Evolutionary conservation across 1,139 yeast species (phyloP), one percentile per base, ranked within the genome.

Genomic region (Meyerozyma elateridarum): DNA sequence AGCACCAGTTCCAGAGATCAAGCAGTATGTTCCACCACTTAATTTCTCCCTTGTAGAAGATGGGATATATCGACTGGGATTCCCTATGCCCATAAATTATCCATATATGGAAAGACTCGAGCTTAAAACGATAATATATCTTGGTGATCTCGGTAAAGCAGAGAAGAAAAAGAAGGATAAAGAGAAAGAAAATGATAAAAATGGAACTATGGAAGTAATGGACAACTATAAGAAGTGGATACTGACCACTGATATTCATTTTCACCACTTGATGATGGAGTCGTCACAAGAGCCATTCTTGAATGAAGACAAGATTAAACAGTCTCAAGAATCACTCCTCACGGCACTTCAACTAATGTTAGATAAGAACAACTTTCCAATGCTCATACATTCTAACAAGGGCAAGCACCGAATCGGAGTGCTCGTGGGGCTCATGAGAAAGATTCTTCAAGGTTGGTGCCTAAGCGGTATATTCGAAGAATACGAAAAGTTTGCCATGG

Each of bases 321-420:
- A 58, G 36, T 57, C 70, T 2, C 61, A 62, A 35, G 64, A 61
- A 6, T 74, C 81, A 6, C 67, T 87, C 36, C 65, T 75, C 13
- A 56, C 63, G 16, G 87, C 94, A 1, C 61, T 89, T 33, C 70
- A 75, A 39, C 52, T 85, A 27, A 67, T 85, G 37, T 55, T 83
- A 28, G 82, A 87, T 50, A 67, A 71, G 34, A 73, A 79, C 17
- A 87, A 88, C 54, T 84, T 83, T 51, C 97, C 98, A 1, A 76
- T 89, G 20, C 64, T 91, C 37, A 74, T 91, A 11, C 97, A 91
- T 54, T 85, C 96, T 4, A 87, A 89, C 54, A 91, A 91, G 59
- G 97, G 98, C 6, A 89, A 91, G 54, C 98, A 91, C 52, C 61
- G 98, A 30, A 89, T 87, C 1, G 97, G 97, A 0, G 88, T 91